phyloP scores from a whole-genome alignment of 1,139 yeast genomes.

The Candida sanyaensis region DNA sequence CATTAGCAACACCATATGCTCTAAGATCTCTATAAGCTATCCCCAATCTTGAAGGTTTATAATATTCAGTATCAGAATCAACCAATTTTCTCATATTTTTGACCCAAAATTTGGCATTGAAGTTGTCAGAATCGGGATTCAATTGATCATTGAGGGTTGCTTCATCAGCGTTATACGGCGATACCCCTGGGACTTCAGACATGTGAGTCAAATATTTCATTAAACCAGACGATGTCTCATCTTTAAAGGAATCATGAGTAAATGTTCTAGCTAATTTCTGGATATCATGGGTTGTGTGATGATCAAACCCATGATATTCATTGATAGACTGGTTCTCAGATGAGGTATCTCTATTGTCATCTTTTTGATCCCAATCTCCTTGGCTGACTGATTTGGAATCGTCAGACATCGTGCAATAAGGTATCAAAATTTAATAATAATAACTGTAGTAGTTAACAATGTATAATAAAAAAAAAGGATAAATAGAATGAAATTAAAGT shows the following conservation, averaged over 20 bases:
- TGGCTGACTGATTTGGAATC: background rate
- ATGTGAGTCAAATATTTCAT: constrained; percentile 44
- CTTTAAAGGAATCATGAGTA: constrained; percentile 28
- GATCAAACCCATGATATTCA: constrained; percentile 32
- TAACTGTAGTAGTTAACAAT: no score
- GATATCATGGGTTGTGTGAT: constrained; percentile 26
- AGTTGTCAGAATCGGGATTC: constrained; percentile 12
- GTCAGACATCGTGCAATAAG: background rate
- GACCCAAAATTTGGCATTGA: constrained; percentile 56
- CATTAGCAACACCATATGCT: constrained; percentile 75
- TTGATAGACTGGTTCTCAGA: constrained; percentile 23
- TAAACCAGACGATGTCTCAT: constrained; percentile 20
- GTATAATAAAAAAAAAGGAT: no score
- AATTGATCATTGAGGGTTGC: constrained; percentile 3
- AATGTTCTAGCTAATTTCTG: constrained; percentile 35
- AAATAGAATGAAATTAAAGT: no score
- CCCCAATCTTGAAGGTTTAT: constrained; percentile 63
- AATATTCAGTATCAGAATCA: constrained; percentile 62
- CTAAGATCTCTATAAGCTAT: constrained; percentile 65
- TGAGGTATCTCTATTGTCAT: background rate
- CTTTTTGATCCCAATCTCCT: background rate
- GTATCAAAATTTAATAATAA: no score
- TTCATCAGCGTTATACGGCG: constrained; percentile 29
- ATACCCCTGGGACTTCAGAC: constrained; percentile 54
- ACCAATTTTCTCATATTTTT: constrained; percentile 58